Evolutionary conservation across 2,329 filamentous ascomycete species (phyloP).

Genomic region (Hymenoscyphus salicellus): DNA sequence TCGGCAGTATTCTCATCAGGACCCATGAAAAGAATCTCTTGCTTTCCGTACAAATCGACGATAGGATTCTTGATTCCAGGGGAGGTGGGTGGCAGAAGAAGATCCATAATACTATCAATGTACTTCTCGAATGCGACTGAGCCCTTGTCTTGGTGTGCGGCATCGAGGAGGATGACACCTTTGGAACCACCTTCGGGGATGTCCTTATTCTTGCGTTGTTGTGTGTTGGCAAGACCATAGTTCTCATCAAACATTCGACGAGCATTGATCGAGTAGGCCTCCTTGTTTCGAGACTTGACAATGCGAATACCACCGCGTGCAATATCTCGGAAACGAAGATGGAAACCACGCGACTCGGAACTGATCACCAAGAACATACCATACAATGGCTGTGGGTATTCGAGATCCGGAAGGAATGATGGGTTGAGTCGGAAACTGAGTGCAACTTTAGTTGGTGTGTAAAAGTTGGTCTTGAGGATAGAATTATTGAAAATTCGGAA

Average conservation of each 20-base stretch:
- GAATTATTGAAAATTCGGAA: conserved; percentile 94
- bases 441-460: conserved; percentile 95
- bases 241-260: conserved; percentile 97
- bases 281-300: conserved; percentile 94
- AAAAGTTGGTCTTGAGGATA: conserved; percentile 92
- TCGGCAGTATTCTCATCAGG: conserved; percentile 98
- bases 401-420: conserved; percentile 80
- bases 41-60: conserved; percentile 88
- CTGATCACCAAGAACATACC: conserved; percentile 99
- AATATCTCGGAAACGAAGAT: conserved; percentile 95
- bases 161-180: conserved; percentile 91
- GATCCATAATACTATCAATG: conserved; percentile 96
- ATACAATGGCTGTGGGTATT: conserved; percentile 90
- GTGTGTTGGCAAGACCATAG: conserved; percentile 95
- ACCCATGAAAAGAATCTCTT: conserved; percentile 98
- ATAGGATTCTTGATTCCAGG: conserved; percentile 99
- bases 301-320: conserved; percentile 96
- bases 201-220: conserved; percentile 99
- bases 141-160: conserved; percentile 89
- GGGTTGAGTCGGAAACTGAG: conserved; percentile 93
- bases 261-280: conserved; percentile 94
- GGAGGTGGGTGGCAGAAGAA: conserved; percentile 82
- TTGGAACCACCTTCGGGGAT: conserved; percentile 98
- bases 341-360: conserved; percentile 94
- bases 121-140: conserved; percentile 97